phyloP scores from a whole-genome alignment of 495 filamentous ascomycete genomes.

The Aspergillus carlsbadensis region DNA sequence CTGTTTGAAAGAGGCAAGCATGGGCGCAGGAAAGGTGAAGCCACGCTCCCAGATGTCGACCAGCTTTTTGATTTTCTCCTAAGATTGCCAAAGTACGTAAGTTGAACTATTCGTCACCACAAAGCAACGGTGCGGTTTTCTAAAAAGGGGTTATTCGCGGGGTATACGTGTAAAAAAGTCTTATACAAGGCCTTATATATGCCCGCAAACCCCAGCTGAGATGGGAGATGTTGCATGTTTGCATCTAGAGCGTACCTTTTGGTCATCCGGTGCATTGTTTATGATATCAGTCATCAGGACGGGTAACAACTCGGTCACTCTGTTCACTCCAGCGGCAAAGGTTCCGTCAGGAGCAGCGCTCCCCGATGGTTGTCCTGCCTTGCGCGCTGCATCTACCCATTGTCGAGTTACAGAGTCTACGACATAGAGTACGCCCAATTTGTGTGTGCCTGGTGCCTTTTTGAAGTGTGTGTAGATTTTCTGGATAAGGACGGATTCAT shows the following conservation, averaged over 20 bases:
- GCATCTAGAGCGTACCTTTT: constrained; percentile 85
- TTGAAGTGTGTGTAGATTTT: constrained; percentile 98
- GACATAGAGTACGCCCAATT: constrained; percentile 98
- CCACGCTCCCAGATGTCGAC: constrained; percentile 98
- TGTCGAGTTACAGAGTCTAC: constrained; percentile 99
- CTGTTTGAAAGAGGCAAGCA: constrained; percentile 84
- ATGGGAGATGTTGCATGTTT: constrained; percentile 22
- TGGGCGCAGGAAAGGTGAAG: constrained; percentile 78
- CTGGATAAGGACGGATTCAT: constrained; percentile 91
- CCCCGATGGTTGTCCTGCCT: constrained; percentile 75
- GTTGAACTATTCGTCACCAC: constrained; percentile 43
- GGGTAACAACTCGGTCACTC: constrained; percentile 92
- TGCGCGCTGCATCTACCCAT: constrained; percentile 94
- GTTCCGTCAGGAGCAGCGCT: constrained; percentile 81
- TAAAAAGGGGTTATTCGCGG: constrained; percentile 27
- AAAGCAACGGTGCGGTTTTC: constrained; percentile 17
- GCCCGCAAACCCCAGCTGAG: constrained; percentile 30
- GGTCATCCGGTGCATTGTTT: constrained; percentile 82
- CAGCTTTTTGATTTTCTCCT: constrained; percentile 96
- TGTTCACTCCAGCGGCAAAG: constrained; percentile 91
- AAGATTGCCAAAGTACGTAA: constrained; percentile 52
- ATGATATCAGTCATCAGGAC: constrained; percentile 95
- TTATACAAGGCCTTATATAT: constrained; percentile 31
- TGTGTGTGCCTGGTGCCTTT: constrained; percentile 90
- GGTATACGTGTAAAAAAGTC: constrained; percentile 33